Base-by-base conservation (phyloP, 306 rosid genomes). In the Sicyos baderoa region DNA sequence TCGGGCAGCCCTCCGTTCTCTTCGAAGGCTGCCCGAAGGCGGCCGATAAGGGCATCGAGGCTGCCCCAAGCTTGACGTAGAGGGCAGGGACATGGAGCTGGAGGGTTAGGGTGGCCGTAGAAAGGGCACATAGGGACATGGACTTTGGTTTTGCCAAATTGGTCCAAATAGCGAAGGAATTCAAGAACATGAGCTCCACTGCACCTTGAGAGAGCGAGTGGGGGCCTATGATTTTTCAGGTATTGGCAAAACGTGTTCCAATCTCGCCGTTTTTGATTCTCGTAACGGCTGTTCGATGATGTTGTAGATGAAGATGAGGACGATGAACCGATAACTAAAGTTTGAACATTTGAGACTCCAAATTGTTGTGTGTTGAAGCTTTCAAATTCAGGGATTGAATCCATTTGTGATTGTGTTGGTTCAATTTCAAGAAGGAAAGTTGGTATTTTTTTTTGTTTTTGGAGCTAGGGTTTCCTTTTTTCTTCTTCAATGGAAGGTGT, bases 111-210 rank as follows among this genome's bases (percentile, higher is more conserved):
- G 29, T 94, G 99, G 0, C 99, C 99, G 37, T 84, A 94, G 25
- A 94, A 94, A 1, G 99, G 97, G 77, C 99, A 94, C 70, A 94
- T 87, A 25, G 91, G 89, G 3, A 87, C 83, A 82, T 94, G 99
- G 19, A 94, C 99, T 76, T 94, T 94, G 2, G 99, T 94, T 74
- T 94, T 94, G 0, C 99, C 99, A 77, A 94, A 94, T 79, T 94
- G 99, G 70, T 94, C 99, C 12, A 94, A 84, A 74, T 94, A 94
- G 64, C 99, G 76, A 67, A 94, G 97, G 68, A 94, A 94, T 77
- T 94, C 99, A 61, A 94, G 97, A 7, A 94, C 99, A 52, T 94
- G 96, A 35, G 99, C 99, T 22, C 97, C 99, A 51, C 99, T 94
- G 74, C 99, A 94, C 66, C 99, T 79, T 12, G 96, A 84, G 27